A percentile compares a stretch with the other conserved stretches of the same genome.
Evolutionary conservation across 2,329 filamentous ascomycete species (phyloP).

Genomic region (Cytospora piceae): DNA sequence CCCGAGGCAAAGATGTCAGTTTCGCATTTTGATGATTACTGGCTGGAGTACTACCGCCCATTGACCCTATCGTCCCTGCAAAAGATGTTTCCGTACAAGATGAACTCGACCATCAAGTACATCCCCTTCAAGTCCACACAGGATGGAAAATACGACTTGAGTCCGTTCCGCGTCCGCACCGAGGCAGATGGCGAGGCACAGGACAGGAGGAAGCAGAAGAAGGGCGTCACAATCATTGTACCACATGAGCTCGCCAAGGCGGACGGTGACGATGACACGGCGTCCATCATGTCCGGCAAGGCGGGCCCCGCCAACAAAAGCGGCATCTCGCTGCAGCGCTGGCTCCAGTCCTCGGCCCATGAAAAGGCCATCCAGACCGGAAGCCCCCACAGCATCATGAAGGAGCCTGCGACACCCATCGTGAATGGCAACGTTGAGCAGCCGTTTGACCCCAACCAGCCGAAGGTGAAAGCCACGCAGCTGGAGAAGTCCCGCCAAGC

Average conservation of each 20-base stretch:
- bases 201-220: conserved; percentile 66
- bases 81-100: conserved; percentile 90
- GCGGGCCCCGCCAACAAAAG: conserved; percentile 45
- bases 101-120: conserved; percentile 87
- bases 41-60: conserved; percentile 95
- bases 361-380: conserved; percentile 36
- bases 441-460: conserved; percentile 23
- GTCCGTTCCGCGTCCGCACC: conserved; percentile 76
- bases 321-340: conserved; percentile 62
- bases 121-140: conserved; percentile 75
- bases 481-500: conserved; percentile 80
- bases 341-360: conserved; percentile 58
- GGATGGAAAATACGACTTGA: conserved; percentile 78
- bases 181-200: conserved; percentile 61
- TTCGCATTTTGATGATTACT: conserved; percentile 85
- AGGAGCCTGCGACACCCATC: conserved; percentile 44
- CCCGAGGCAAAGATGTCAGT: conserved; percentile 48
- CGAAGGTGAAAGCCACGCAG: conserved; percentile 58
- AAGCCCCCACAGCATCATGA: conserved; percentile 58
- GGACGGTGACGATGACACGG: conserved; percentile 45
- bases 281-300: conserved; percentile 42
- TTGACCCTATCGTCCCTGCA: conserved; percentile 83
- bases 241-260: conserved; percentile 49
- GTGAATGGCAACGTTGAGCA: conserved; percentile 32
- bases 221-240: conserved; percentile 72